Evolutionary conservation across 202 grass and related monocot species (phyloP).

Genomic region (Musa balbisiana): DNA sequence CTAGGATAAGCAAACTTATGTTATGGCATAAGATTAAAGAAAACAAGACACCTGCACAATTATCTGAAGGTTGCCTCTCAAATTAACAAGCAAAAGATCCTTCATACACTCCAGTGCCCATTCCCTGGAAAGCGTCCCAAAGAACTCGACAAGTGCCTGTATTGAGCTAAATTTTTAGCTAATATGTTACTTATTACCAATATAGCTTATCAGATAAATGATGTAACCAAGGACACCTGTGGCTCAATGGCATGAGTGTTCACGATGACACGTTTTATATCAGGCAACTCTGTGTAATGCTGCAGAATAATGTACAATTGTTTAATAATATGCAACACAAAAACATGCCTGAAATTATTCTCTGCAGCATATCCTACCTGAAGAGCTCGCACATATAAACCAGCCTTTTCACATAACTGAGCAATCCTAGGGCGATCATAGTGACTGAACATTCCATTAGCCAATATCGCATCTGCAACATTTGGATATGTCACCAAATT

Average conservation of each 20-base stretch:
- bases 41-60: constrained; percentile 64
- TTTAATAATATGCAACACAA: constrained; percentile 18
- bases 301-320: constrained; percentile 35
- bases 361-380: constrained; percentile 46
- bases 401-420: constrained; percentile 90
- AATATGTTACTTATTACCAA: neutral
- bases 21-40: neutral
- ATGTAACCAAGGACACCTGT: constrained; percentile 46
- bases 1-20: constrained; percentile 5
- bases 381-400: constrained; percentile 81
- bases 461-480: constrained; percentile 21
- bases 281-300: constrained; percentile 84
- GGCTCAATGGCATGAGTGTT: constrained; percentile 96
- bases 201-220: neutral
- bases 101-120: constrained; percentile 99
- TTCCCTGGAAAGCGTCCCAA: constrained; percentile 81
- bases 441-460: constrained; percentile 47
- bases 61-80: constrained; percentile 94
- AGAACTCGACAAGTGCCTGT: constrained; percentile 90
- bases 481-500: constrained; percentile 24
- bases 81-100: constrained; percentile 81
- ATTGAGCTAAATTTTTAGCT: constrained; percentile 6
- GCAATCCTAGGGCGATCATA: constrained; percentile 88
- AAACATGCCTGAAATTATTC: neutral
- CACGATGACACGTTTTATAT: constrained; percentile 89